phyloP scores from a whole-genome alignment of 1,284 basidiomycete genomes.

The Exsudoporus floridanus region DNA sequence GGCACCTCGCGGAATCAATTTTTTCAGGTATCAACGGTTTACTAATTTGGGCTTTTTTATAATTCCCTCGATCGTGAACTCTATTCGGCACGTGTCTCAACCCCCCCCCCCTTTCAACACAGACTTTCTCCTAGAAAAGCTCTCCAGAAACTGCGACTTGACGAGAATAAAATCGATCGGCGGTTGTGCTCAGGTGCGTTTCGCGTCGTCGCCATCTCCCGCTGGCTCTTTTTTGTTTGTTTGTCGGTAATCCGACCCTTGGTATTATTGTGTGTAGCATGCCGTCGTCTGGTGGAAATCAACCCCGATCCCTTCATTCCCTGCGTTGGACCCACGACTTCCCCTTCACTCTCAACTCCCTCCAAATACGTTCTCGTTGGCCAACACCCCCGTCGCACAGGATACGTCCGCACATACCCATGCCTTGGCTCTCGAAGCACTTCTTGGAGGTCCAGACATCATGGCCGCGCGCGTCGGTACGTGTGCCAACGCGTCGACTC shows the following conservation, averaged over 20 bases:
- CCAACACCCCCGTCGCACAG: constrained; percentile 73
- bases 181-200: constrained; percentile 66
- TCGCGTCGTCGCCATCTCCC: neutral
- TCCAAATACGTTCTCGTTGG: constrained; percentile 64
- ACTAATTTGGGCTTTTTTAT: constrained; percentile 34
- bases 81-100: constrained; percentile 29
- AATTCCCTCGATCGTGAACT: constrained; percentile 34
- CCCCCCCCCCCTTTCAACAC: neutral
- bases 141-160: constrained; percentile 65
- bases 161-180: constrained; percentile 68
- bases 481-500: constrained; percentile 62
- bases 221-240: neutral
- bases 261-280: constrained; percentile 45
- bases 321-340: constrained; percentile 62
- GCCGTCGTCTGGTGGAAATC: constrained; percentile 83
- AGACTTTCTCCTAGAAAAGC: constrained; percentile 75
- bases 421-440: constrained; percentile 66
- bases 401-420: constrained; percentile 78
- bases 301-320: constrained; percentile 60
- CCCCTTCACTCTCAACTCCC: constrained; percentile 67
- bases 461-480: constrained; percentile 74
- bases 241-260: constrained; percentile 10
- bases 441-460: constrained; percentile 71
- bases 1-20: constrained; percentile 40
- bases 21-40: constrained; percentile 31